Evolutionary conservation across 2,329 filamentous ascomycete species (phyloP), one percentile per base, ranked within the genome.

Genomic region (Dactylonectria macrodidyma): DNA sequence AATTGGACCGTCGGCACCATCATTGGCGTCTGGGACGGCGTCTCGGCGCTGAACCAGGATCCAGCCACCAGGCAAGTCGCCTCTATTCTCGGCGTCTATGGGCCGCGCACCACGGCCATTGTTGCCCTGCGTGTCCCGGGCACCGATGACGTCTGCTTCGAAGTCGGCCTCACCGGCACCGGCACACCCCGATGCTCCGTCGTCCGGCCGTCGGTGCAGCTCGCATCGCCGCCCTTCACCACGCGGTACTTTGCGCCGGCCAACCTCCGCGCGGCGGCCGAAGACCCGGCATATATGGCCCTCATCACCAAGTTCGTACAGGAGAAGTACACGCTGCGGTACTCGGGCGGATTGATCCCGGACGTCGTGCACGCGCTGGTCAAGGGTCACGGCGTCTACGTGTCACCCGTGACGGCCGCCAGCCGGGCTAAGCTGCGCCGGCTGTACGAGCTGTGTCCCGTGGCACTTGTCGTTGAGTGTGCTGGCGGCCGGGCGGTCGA

Each of bases 221-320:
- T 89, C 3, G 68, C 77, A 1, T 46, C 69, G 1, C 70, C 80
- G 3, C 82, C 83, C 0, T 81, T 82, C 70, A 84, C 83, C 71
- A 87, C 87, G 30, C 82, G 85, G 0, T 91, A 90, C 75, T 91
- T 91, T 71, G 87, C 89, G 0, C 89, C 89, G 0, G 89, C 89
- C 5, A 91, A 91, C 71, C 77, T 91, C 61, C 86, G 89, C 10
- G 83, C 86, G 0, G 88, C 89, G 0, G 84, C 85, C 0, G 85
- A 90, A 19, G 80, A 86, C 51, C 72, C 78, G 6, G 70, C 71
- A 33, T 91, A 91, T 76, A 81, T 84, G 77, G 65, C 58, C 0
- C 81, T 91, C 0, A 79, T 91, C 5, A 78, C 79, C 26, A 76
- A 81, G 5, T 90, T 85, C 66, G 85, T 91, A 8, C 54, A 68